Conservation (phyloP, 2,329 filamentous ascomycete genomes). For the Knufia petricola region DNA sequence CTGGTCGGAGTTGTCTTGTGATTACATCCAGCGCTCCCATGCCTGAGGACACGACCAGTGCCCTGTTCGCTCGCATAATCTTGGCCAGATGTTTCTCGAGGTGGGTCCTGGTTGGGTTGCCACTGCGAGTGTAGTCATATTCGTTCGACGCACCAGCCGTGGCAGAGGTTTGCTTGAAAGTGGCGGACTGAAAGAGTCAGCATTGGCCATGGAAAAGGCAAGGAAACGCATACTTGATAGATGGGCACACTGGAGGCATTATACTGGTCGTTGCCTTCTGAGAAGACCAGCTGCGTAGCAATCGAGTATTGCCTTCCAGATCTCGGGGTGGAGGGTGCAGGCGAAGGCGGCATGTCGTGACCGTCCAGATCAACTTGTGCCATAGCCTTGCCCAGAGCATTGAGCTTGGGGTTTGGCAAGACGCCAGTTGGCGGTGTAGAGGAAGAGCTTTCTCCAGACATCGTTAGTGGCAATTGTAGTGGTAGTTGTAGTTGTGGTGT, state of each 20-base stretch:
- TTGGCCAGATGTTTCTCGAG: constrained; percentile 95
- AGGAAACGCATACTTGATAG: constrained; percentile 56
- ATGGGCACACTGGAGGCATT: constrained; percentile 93
- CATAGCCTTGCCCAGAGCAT: constrained; percentile 41
- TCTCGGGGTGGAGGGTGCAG: constrained; percentile 81
- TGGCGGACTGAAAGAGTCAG: constrained; percentile 57
- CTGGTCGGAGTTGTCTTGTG: constrained; percentile 76
- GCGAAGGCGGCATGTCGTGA: constrained; percentile 79
- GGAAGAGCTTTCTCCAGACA: constrained; percentile 23
- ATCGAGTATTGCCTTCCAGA: constrained; percentile 83
- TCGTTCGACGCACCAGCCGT: constrained; percentile 65
- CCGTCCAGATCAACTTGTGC: constrained; percentile 67
- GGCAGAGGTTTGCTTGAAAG: constrained; percentile 79
- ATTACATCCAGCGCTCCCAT: constrained; percentile 98
- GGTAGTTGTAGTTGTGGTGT: too few species aligned
- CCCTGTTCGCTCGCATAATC: constrained; percentile 92
- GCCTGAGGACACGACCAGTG: constrained; percentile 86
- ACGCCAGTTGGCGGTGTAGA: constrained; percentile 18
- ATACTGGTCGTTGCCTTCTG: constrained; percentile 93
- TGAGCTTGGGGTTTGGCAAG: constrained; percentile 23
- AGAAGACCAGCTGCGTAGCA: constrained; percentile 93
- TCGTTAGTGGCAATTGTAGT: constrained; percentile 5
- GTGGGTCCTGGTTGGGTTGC: constrained; percentile 92
- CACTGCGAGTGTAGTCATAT: constrained; percentile 97
- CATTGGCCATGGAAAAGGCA: neutral